phyloP scores from a whole-genome alignment of 176 grass and related monocot genomes.

The Puccinellia tenuiflora region DNA sequence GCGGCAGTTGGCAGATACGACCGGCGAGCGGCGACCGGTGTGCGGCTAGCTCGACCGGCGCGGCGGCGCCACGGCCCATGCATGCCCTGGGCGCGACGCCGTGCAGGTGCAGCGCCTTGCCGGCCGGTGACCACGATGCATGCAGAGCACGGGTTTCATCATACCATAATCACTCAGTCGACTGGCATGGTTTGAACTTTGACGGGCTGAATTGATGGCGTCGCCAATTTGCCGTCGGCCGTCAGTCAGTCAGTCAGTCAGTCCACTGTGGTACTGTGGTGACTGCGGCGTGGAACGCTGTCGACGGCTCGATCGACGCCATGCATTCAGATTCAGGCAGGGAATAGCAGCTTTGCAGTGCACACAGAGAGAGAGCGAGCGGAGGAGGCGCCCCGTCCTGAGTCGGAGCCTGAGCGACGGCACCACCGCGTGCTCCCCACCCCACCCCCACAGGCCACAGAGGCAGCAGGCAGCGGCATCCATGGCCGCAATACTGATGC shows the following conservation, averaged over 20 bases:
- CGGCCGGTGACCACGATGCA: background rate
- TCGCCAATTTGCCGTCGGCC: background rate
- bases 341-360: background rate
- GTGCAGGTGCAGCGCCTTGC: background rate
- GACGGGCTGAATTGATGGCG: too few species aligned
- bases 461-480: too few species aligned
- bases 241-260: too few species aligned
- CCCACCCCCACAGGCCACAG: too few species aligned
- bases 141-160: background rate
- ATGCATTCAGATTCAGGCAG: slow-evolving; percentile 10
- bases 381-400: too few species aligned
- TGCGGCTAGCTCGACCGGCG: background rate
- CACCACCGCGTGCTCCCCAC: slow-evolving; percentile 7
- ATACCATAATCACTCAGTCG: background rate
- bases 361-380: background rate
- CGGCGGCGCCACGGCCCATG: too few species aligned
- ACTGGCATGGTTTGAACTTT: background rate
- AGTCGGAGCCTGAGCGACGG: background rate
- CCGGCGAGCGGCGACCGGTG: background rate
- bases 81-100: slow-evolving; percentile 1
- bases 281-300: background rate
- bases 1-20: too few species aligned
- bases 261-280: background rate
- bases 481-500: background rate
- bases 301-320: background rate